A percentile compares a stretch with the other conserved stretches of the same genome.
These are phyloP conservation scores for Inga leiocalycina DNA, from an alignment of 306 rosid genomes.

Conservation along the genomic window DNA sequence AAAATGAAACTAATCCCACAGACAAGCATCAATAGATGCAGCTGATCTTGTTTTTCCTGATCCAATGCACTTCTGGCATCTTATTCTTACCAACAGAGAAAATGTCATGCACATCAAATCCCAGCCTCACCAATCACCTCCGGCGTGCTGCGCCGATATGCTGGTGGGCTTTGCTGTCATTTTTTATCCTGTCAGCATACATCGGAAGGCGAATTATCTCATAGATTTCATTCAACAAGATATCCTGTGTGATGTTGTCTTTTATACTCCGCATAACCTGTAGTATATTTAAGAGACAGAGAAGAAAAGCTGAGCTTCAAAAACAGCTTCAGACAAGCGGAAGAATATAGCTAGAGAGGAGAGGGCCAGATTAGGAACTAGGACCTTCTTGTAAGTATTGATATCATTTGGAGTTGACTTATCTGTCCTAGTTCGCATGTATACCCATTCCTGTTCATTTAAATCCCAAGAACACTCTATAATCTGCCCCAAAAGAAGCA, in stretches of 20 bases:
- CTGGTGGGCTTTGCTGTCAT: constrained; percentile 79
- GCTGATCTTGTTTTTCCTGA: constrained; percentile 28
- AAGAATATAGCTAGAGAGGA: constrained; percentile 4
- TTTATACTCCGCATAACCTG: constrained; percentile 93
- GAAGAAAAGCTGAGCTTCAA: constrained; percentile 14
- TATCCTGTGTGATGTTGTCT: constrained; percentile 90
- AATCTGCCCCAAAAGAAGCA: constrained; percentile 75
- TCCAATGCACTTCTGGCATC: constrained; percentile 20
- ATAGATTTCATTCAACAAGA: constrained; percentile 77
- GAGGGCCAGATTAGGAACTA: constrained; percentile 28
- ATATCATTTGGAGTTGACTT: constrained; percentile 89
- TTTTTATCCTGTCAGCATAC: constrained; percentile 91
- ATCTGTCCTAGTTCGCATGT: constrained; percentile 74
- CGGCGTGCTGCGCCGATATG: constrained; percentile 65
- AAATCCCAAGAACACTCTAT: constrained; percentile 80
- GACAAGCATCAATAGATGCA: constrained; percentile 28
- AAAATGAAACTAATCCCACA: constrained; percentile 34
- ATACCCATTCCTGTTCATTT: constrained; percentile 72
- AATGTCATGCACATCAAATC: constrained; percentile 14
- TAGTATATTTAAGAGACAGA: background rate
- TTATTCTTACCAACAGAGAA: constrained; percentile 25
- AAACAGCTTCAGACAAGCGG: constrained; percentile 2
- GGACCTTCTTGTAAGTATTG: constrained; percentile 88
- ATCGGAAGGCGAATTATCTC: constrained; percentile 95
- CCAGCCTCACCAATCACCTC: constrained; percentile 55